Evolutionary conservation across 306 rosid species (phyloP), one percentile per base, ranked within the genome.

Genomic region (Aeschynomene evenia): DNA sequence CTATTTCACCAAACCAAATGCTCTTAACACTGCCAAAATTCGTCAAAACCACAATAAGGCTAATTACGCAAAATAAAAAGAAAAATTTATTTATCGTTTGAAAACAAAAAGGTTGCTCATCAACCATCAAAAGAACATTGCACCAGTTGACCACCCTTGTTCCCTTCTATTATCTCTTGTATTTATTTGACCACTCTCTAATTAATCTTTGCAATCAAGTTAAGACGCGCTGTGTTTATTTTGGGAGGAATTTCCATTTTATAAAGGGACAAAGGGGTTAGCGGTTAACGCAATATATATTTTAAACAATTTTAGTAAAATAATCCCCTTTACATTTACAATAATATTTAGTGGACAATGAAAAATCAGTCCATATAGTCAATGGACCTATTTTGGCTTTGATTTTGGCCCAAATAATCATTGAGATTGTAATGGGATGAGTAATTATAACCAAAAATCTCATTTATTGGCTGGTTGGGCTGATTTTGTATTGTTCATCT

Each of bases 1-100:
- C 83, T 75, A 40, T 75, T 76, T 72, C 86, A 73, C 89, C 92
- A 37, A 68, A 85, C 62, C 46, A 20, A n/a, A 43, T 34, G 70
- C 39, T 34, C 54, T 51, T 59, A 63, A 63, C 72, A 72, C 70
- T 20, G 66, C 9, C 64, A 37, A 60, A 68, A 37, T 55, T 12
- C 15, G 76, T 81, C 85, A 73, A 83, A 66, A 55, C 76, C 55
- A 21, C 63, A 59, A 74, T 76, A 1, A 2, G 61, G 67, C 19
- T 63, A 23, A 70, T 78, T 7, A 79, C 53, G 31, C 5, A 23
- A 66, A 22, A 19, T 16, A 31, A 8, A 62, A 63, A 28, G 4
- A 26, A 4, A 26, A n/a, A n/a, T n/a, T 21, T 50, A 22, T 19
- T 40, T 20, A 13, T 43, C 42, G 3, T 28, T 28, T 0, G 37